These are phyloP conservation scores for Annona squamosa DNA, from an alignment of 164 flowering plant genomes.

Conservation along the genomic window DNA sequence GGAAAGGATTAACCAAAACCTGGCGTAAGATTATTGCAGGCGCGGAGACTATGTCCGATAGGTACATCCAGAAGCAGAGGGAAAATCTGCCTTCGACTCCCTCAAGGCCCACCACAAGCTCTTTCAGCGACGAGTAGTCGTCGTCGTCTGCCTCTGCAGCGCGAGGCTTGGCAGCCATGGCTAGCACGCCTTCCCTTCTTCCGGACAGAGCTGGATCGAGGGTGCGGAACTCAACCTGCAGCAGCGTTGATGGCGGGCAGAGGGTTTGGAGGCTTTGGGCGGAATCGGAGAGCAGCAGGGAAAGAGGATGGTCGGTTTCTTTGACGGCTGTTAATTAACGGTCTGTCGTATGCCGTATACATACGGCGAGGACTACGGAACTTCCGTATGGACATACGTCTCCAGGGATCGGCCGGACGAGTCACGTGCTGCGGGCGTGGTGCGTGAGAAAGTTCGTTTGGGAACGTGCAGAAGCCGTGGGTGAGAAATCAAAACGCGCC, in stretches of 20 bases:
- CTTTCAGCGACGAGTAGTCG: slow-evolving; percentile 41
- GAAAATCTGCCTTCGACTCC: slow-evolving; percentile 28
- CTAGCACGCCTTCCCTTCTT: background rate
- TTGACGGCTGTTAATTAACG: slow-evolving; percentile 20
- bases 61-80: slow-evolving; percentile 66
- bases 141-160: slow-evolving; percentile 2
- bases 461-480: too few relatives aligned
- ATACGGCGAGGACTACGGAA: background rate
- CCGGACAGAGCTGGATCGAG: background rate
- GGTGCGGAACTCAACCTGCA: background rate
- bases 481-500: too few relatives aligned
- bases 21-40: slow-evolving; percentile 47
- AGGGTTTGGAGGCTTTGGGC: slow-evolving; percentile 5
- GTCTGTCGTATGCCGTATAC: slow-evolving; percentile 8
- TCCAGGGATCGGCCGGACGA: too few relatives aligned
- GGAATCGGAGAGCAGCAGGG: background rate
- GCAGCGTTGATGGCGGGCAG: background rate
- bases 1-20: slow-evolving; percentile 23
- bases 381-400: background rate
- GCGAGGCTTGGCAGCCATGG: slow-evolving; percentile 11
- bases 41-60: slow-evolving; percentile 24
- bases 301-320: background rate
- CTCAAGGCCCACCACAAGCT: slow-evolving; percentile 37
- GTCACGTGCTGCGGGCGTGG: too few relatives aligned
- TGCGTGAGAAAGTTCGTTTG: too few relatives aligned